A percentile compares a stretch with the other conserved stretches of the same genome.
These are phyloP conservation scores for Clitopilus hobsonii DNA, from an alignment of 768 basidiomycete genomes.

Conservation along the genomic window DNA sequence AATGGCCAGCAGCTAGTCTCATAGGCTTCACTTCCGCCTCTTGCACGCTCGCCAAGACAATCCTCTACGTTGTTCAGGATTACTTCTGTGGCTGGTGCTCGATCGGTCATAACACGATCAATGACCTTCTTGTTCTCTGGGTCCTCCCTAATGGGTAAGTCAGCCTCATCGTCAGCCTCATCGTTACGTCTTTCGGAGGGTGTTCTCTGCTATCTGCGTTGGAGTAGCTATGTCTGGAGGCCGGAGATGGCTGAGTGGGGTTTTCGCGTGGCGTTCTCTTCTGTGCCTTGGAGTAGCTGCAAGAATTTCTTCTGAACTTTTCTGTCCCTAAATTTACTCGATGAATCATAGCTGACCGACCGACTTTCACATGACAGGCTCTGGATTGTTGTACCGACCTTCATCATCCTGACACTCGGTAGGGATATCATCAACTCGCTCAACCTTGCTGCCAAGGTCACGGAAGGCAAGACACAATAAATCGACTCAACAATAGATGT, in stretches of 20 bases:
- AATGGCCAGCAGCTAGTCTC: constrained; percentile 63
- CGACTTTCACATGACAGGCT: constrained; percentile 33
- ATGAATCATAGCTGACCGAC: not conserved
- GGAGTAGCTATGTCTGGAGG: no score
- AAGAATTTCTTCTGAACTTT: no score
- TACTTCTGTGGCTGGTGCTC: constrained; percentile 71
- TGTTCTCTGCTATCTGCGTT: no score
- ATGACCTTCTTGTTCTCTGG: constrained; percentile 55
- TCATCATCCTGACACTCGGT: constrained; percentile 58
- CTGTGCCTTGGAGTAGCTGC: no score
- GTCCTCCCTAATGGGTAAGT: constrained; percentile 77
- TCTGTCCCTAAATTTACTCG: no score
- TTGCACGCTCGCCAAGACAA: constrained; percentile 86
- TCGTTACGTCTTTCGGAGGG: no score
- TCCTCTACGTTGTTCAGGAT: constrained; percentile 79
- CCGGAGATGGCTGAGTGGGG: no score
- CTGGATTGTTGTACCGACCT: constrained; percentile 72
- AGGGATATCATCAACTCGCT: constrained; percentile 54
- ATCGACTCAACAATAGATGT: constrained; percentile 6
- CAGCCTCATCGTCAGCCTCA: no score
- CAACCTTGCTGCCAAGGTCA: constrained; percentile 16
- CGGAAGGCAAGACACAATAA: constrained; percentile 15
- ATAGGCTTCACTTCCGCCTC: constrained; percentile 66
- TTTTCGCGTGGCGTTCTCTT: no score
- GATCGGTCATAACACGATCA: constrained; percentile 65